A percentile compares a stretch with the other conserved stretches of the same genome.
Conservation (phyloP, 208 protist species). For the Leishmania aethiopica region DNA sequence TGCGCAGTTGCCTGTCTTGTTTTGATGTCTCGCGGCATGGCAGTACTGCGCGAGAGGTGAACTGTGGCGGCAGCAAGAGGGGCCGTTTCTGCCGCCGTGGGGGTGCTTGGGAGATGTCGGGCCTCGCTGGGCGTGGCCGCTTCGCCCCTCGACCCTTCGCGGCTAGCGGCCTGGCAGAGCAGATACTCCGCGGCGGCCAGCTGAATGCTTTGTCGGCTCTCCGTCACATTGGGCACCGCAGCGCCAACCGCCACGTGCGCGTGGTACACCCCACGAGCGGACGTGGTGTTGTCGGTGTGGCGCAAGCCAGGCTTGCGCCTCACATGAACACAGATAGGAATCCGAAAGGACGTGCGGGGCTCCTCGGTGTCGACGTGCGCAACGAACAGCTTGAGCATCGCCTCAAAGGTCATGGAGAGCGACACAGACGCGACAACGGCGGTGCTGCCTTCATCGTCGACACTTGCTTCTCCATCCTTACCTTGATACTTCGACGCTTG, state of each 20-base stretch:
- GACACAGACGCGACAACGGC: conserved; percentile 17
- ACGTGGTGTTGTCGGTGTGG: not conserved
- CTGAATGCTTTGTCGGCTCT: conserved; percentile 34
- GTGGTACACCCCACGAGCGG: conserved; percentile 10
- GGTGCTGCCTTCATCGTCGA: not conserved
- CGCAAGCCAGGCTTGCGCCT: not conserved
- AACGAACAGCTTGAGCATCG: conserved; percentile 32
- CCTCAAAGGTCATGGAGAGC: conserved; percentile 21
- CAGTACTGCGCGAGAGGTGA: conserved; percentile 11
- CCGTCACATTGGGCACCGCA: conserved; percentile 32
- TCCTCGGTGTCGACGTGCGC: conserved; percentile 36
- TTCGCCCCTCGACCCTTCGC: not conserved
- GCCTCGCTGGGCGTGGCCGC: not conserved
- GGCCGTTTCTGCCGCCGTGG: not conserved
- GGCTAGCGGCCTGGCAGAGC: not conserved
- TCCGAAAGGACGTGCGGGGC: conserved; percentile 32
- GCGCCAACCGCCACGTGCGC: conserved; percentile 29
- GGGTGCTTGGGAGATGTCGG: not conserved
- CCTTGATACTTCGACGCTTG: not conserved
- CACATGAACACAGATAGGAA: conserved; percentile 23
- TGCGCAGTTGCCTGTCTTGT: conserved; percentile 13
- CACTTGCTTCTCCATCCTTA: not conserved
- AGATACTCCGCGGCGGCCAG: conserved; percentile 24
- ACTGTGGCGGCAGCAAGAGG: conserved; percentile 2
- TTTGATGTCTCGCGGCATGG: conserved; percentile 7